Evolutionary conservation across 208 protist genomes (phyloP), one percentile per base, ranked within the genome.

Genomic region (Leishmania amazonensis): DNA sequence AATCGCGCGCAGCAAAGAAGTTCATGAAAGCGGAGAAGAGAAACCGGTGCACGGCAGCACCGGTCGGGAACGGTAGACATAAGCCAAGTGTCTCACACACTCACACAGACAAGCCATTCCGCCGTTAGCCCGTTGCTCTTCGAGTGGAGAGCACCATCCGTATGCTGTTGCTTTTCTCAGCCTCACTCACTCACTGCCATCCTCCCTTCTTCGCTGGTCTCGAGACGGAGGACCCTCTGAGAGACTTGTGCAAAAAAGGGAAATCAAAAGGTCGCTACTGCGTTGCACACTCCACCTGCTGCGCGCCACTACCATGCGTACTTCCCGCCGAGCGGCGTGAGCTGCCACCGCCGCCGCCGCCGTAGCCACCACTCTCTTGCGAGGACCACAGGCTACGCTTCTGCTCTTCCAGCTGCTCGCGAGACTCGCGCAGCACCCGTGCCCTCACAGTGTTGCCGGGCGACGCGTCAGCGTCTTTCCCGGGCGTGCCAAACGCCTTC

Each of bases 321-420:
- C 80, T 79, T 40, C 83, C 81, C 13, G 65, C 31, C 2, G 78
- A 28, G 13, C 81, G 79, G 60, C 85, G 85, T 24, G 79, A 80
- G 68, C 83, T 70, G 42, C 86, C 80, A 73, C 87, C 81, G 49
- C 89, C 75, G 51, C 86, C 49, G 51, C 85, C 85, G 70, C 71
- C 53, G 74, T 60, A 47, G 60, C 87, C 75, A 24, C 84, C 87
- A 70, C 86, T 82, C 62, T 94, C 87, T 64, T 93, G 88, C 17
- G 90, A 76, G 31, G 86, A 86, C 93, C 95, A 98, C 28, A 89
- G 83, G 2, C 87, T 87, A 1, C 87, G 89, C 84, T 96, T 95
- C 78, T 94, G 84, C 68, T 96, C 89, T 68, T 96, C 93, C 24
- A 98, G 77, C 80, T 98, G 89, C 78, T 94, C 87, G 1, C 85